A percentile compares a stretch with the other conserved stretches of the same genome.
Evolutionary conservation across 106 monocot genomes (phyloP).

Genomic region (Phalaenopsis equestris): DNA sequence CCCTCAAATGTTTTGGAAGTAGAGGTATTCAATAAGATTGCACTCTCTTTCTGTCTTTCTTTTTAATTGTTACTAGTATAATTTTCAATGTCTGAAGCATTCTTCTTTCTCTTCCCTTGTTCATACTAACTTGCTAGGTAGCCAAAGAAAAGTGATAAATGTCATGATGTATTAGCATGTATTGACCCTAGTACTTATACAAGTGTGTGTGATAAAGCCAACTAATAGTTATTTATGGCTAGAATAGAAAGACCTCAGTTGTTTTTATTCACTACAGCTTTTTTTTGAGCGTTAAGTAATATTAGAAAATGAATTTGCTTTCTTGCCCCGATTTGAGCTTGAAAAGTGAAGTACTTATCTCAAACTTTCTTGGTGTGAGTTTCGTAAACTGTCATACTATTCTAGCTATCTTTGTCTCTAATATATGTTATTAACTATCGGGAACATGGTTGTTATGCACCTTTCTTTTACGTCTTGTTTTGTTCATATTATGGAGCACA

Average conservation of each 20-base stretch:
- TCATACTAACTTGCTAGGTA: constrained; percentile 1
- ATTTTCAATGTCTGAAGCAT: background rate
- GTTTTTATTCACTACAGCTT: background rate
- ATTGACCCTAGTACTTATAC: background rate
- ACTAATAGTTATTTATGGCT: background rate
- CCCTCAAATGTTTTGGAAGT: constrained; percentile 29
- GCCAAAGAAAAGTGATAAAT: background rate
- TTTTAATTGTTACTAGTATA: background rate
- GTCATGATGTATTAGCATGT: background rate
- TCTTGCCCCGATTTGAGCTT: too few species aligned
- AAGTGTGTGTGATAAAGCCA: background rate
- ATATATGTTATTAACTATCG: too few species aligned
- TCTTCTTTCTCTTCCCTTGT: background rate
- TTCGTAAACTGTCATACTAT: too few species aligned
- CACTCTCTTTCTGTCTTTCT: background rate
- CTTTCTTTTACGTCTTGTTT: too few species aligned
- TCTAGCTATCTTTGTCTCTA: too few species aligned
- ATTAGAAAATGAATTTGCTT: too few species aligned
- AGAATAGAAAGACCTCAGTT: background rate
- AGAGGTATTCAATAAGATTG: constrained; percentile 19
- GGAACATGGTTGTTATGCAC: too few species aligned
- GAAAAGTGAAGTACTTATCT: too few species aligned
- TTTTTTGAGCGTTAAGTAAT: too few species aligned
- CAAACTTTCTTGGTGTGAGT: too few species aligned
- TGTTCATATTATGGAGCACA: too few species aligned